Conservation (phyloP, 352 stramenopile species). For the Phytophthora pisi region DNA sequence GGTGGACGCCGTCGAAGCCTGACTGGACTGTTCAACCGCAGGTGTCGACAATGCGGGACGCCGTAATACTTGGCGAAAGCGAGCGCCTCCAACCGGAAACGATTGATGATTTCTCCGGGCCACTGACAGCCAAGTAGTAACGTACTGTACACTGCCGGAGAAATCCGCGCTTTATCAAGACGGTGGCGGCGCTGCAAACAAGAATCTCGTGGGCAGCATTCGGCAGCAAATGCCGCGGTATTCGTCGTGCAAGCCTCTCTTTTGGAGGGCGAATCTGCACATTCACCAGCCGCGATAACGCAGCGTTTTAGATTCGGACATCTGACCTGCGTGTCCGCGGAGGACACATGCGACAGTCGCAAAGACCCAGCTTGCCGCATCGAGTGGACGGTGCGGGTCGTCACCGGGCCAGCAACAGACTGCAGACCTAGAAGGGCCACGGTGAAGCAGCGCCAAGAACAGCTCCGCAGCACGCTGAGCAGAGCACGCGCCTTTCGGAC, state of each 20-base stretch:
- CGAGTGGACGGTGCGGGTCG: slow-evolving; percentile 17
- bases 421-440: neutral
- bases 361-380: slow-evolving; percentile 14
- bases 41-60: slow-evolving; percentile 1
- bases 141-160: too few species aligned
- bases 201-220: neutral
- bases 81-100: slow-evolving; percentile 1
- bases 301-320: slow-evolving; percentile 2
- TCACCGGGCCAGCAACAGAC: slow-evolving; percentile 3
- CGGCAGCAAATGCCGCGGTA: neutral
- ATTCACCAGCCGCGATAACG: neutral
- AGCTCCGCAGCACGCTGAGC: neutral
- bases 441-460: too few species aligned
- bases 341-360: slow-evolving; percentile 35
- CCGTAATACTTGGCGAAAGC: neutral
- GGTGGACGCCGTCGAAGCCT: neutral
- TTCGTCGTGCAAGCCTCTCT: neutral
- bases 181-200: neutral
- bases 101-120: slow-evolving; percentile 14
- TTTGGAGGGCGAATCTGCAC: neutral
- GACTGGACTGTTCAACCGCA: neutral
- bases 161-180: too few species aligned
- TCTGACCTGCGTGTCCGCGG: neutral
- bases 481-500: slow-evolving; percentile 14
- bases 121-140: neutral